phyloP scores from a whole-genome alignment of 352 stramenopile genomes.

The Phytopythium vexans region DNA sequence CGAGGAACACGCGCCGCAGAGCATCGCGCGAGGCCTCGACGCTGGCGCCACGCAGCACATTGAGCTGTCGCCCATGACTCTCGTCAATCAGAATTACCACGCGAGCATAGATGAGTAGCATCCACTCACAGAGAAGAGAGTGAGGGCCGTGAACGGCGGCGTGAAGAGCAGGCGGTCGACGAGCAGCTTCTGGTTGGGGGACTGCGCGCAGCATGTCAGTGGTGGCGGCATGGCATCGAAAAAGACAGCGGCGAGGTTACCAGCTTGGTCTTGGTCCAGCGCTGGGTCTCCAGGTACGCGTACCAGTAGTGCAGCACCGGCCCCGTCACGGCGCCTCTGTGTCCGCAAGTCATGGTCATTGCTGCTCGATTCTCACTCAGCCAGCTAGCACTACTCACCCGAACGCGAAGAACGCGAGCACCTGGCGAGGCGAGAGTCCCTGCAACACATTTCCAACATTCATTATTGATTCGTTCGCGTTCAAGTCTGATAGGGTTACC shows the following conservation, averaged over 20 bases:
- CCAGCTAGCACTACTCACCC: conserved; percentile 26
- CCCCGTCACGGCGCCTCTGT: conserved; percentile 49
- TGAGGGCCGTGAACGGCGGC: conserved; percentile 63
- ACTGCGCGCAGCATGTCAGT: conserved; percentile 21
- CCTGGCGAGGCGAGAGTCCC: conserved; percentile 59
- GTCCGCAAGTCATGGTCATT: not conserved
- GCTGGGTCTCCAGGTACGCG: conserved; percentile 57
- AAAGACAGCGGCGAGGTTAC: conserved; percentile 13
- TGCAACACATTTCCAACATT: conserved; percentile 13
- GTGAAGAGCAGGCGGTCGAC: conserved; percentile 67
- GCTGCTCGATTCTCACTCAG: not conserved
- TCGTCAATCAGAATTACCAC: conserved; percentile 1
- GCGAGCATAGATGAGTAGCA: not conserved
- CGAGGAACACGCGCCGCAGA: conserved; percentile 39
- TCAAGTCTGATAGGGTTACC: not conserved
- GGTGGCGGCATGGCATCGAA: not conserved
- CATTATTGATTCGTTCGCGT: not conserved
- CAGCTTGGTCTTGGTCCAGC: conserved; percentile 61
- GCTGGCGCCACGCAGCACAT: conserved; percentile 52
- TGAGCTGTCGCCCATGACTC: conserved; percentile 27
- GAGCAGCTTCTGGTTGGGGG: conserved; percentile 71
- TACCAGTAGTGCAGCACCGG: conserved; percentile 75
- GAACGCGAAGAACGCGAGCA: conserved; percentile 69
- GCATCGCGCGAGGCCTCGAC: conserved; percentile 41
- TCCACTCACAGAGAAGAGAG: conserved; percentile 53